Evolutionary conservation across 208 protist species (phyloP), one percentile per base, ranked within the genome.

Genomic region (Angomonas desouzai): DNA sequence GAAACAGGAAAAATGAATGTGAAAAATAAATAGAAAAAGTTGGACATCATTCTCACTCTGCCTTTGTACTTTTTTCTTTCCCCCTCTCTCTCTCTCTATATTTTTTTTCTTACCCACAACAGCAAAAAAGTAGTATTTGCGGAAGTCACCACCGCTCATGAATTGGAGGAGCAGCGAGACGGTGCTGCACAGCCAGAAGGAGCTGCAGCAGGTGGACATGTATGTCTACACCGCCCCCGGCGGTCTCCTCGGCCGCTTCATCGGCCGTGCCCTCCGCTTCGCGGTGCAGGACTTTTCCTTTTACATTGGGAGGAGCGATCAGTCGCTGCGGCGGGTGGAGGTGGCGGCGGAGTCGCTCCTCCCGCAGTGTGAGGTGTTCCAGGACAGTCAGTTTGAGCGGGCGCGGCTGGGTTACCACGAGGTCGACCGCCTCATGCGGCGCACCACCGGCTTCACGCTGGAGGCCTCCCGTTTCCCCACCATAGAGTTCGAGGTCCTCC

Each of bases 291-390:
- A 70, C 53, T 95, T 95, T 60, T 61, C 76, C 11, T 89, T 79
- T 48, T 56, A 76, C 16, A 64, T 90, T 10, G 60, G 76, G 3
- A 56, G 68, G 6, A 57, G 66, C 13, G 62, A 70, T 43, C 59
- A 48, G 18, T 29, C 56, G 22, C 74, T 89, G 38, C 70, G 74
- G 64, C 67, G 72, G 11, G 78, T 95, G 0, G 85, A 85, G 66
- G 89, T 92, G 22, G 73, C 83, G 1, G 72, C 89, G 10, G 76
- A 89, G 66, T 90, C 89, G 13, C 67, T 95, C 7, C n/a, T 66
- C 18, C 82, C 86, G 16, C 68, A 91, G 71, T 91, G 76, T 51
- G 89, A 95, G 76, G 87, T 95, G 27, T 79, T 84, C 72, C 56
- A 62, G 27, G 43, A 48, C 32, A 71, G 48, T 27, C 65, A 63